Evolutionary conservation across 441 rosid genomes (phyloP).

Genomic region (Populus hybrid): DNA sequence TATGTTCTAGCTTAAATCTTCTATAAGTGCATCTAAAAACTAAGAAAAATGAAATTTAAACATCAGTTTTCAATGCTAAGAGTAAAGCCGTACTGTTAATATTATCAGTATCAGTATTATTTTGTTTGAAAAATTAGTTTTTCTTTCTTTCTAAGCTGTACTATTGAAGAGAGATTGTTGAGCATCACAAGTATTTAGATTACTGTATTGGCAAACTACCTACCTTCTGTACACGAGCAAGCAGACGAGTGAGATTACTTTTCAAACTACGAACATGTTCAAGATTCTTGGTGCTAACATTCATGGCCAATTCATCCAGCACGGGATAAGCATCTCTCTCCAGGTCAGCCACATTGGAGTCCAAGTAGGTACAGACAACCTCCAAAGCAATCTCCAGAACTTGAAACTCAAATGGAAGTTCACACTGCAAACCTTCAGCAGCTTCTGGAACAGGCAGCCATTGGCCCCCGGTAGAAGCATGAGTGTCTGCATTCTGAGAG

Average conservation of each 20-base stretch:
- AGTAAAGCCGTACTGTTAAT: too few relatives aligned
- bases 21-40: neutral
- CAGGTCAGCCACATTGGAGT: conserved; percentile 62
- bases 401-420: conserved; percentile 94
- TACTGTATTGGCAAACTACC: conserved; percentile 15
- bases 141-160: too few relatives aligned
- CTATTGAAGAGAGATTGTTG: neutral
- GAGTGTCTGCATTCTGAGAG: conserved; percentile 39
- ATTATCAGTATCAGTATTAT: too few relatives aligned
- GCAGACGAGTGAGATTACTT: conserved; percentile 88
- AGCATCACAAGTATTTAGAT: neutral
- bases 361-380: conserved; percentile 72
- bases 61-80: neutral
- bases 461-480: conserved; percentile 39
- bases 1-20: neutral
- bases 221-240: conserved; percentile 94
- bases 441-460: conserved; percentile 67
- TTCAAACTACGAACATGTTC: conserved; percentile 87
- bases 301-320: conserved; percentile 88
- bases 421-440: conserved; percentile 68
- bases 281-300: conserved; percentile 91
- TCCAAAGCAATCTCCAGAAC: conserved; percentile 95
- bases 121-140: neutral
- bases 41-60: too few relatives aligned
- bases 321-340: conserved; percentile 90